Evolutionary conservation across 148 eudicot species (phyloP).

Genomic region (Camellia japonica): DNA sequence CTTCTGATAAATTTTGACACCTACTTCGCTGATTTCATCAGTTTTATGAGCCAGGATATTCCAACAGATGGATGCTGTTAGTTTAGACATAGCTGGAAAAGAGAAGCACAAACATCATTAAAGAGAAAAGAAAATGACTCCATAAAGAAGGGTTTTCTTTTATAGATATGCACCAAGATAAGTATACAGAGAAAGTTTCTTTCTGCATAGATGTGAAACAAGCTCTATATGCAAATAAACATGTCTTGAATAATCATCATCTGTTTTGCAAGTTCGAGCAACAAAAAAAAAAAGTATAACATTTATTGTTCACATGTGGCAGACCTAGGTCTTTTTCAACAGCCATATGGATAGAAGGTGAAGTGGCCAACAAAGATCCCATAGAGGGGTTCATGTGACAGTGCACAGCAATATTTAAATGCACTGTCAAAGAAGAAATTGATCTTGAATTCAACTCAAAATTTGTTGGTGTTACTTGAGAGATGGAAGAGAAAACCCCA

Average conservation of each 20-base stretch:
- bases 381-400: not conserved
- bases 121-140: not conserved
- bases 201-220: not conserved
- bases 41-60: constrained; percentile 87
- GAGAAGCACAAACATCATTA: constrained; percentile 18
- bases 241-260: not conserved
- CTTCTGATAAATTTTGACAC: constrained; percentile 84
- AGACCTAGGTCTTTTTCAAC: not conserved
- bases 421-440: not conserved
- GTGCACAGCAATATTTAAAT: not conserved
- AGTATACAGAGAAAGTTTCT: not conserved
- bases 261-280: not conserved
- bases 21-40: constrained; percentile 80
- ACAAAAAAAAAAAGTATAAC: not conserved
- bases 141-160: not conserved
- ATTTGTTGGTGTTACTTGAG: not conserved
- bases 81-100: constrained; percentile 65
- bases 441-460: not conserved
- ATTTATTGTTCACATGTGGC: not conserved
- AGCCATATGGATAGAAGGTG: not conserved
- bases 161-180: not conserved
- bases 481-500: not conserved
- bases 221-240: not conserved
- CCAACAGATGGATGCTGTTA: constrained; percentile 89
- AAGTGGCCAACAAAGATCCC: not conserved